These are phyloP conservation scores for Endothia cerciana DNA, from an alignment of 2,329 filamentous ascomycete species.

Conservation along the genomic window DNA sequence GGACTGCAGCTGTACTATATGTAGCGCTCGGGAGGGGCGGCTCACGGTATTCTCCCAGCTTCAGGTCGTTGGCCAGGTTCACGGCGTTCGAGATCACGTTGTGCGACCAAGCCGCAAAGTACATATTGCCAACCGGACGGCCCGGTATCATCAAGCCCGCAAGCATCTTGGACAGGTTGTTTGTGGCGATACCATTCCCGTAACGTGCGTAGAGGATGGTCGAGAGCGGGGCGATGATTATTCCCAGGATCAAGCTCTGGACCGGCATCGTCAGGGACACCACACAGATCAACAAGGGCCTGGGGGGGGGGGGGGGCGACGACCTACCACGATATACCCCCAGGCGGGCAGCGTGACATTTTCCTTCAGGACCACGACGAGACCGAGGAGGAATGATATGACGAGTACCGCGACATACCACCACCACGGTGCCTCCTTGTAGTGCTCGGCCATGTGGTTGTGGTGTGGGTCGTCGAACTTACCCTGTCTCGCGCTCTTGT, in stretches of 20 bases:
- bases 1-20: accelerated
- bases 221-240: constrained; percentile 55
- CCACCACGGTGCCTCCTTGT: constrained; percentile 55
- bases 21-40: constrained; percentile 4
- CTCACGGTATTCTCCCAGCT: constrained; percentile 62
- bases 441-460: constrained; percentile 54
- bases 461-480: constrained; percentile 56
- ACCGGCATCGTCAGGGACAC: background rate
- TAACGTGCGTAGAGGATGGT: constrained; percentile 55
- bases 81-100: constrained; percentile 57
- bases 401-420: constrained; percentile 50
- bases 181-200: constrained; percentile 62
- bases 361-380: constrained; percentile 50
- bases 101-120: constrained; percentile 63
- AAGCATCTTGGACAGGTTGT: constrained; percentile 62
- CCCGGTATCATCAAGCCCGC: constrained; percentile 55
- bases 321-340: constrained; percentile 49
- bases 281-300: background rate
- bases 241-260: constrained; percentile 44
- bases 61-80: constrained; percentile 56
- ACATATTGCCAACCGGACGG: constrained; percentile 59
- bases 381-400: constrained; percentile 49
- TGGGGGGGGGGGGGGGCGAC: background rate
- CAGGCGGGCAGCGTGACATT: constrained; percentile 51
- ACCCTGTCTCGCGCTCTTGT: constrained; percentile 48